Evolutionary conservation across 495 filamentous ascomycete species (phyloP), one percentile per base, ranked within the genome.

Genomic region (Aspergillus carlsbadensis): DNA sequence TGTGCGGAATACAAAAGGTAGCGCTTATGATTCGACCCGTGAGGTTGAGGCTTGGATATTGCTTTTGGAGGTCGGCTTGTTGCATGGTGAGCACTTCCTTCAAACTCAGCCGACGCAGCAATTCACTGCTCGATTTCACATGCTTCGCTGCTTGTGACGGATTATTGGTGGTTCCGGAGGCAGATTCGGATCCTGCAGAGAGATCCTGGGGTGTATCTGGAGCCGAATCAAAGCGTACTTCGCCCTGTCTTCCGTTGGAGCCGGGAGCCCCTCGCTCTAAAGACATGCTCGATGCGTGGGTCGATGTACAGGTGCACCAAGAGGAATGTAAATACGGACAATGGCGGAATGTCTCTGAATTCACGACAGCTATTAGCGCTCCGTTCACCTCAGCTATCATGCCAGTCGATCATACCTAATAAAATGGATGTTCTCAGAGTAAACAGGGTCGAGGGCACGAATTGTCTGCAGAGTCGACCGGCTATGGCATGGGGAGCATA

Each of bases 21-120:
- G 87, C 92, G 42, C 89, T 94, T 59, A 97, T 94, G 56, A 96
- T 81, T 55, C 87, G 84, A 2, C 92, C 91, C 41, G 84, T 92
- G 42, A 97, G 78, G 41, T 81, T 77, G 17, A 96, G 70, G 33
- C 78, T 78, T 3, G 88, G 87, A 65, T 89, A 82, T 36, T 82
- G 79, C 40, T 78, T 74, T 59, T 82, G 78, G 14, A 83, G 82
- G 59, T 87, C 81, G 4, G 74, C 69, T 53, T 86, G 71, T 14
- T 82, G 80, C 34, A 81, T 75, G 29, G 68, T 67, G 29, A 73
- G 72, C 7, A 62, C 61, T 7, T 69, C 65, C 6, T 77, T 72
- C 29, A 84, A 62, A 62, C 83, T 90, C 64, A 90, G 70, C 20
- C 85, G 81, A 17, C 83, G 82, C 36, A 91, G 65, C 17, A 88